Conservation (phyloP, 108 stramenopile genomes). For the Skeletonema tropicum region DNA sequence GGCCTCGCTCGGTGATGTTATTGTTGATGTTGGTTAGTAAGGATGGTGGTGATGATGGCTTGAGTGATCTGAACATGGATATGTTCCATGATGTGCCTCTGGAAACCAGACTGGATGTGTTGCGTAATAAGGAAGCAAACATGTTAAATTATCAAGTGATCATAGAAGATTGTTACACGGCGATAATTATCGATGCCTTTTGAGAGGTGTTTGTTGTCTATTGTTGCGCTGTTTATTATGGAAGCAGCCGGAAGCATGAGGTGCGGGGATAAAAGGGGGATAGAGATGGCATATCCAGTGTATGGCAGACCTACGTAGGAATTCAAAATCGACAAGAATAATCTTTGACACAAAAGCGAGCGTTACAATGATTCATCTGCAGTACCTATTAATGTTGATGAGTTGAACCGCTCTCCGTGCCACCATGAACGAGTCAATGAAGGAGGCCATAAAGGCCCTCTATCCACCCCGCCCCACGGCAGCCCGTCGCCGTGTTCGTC, state of each 20-base stretch:
- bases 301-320: too few relatives aligned
- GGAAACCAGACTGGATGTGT: slow-evolving; percentile 11
- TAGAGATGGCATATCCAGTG: too few relatives aligned
- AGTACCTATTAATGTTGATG: too few relatives aligned
- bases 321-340: too few relatives aligned
- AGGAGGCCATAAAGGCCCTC: slow-evolving; percentile 65
- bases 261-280: too few relatives aligned
- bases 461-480: slow-evolving; percentile 56
- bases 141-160: slow-evolving; percentile 7
- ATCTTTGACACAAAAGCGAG: too few relatives aligned
- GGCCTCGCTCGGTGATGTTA: not conserved
- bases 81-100: not conserved
- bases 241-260: too few relatives aligned
- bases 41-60: not conserved
- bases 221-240: too few relatives aligned
- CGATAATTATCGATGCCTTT: not conserved
- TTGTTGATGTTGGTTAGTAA: not conserved
- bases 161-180: not conserved
- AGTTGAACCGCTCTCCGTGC: not conserved
- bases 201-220: too few relatives aligned
- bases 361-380: too few relatives aligned
- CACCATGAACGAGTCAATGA: slow-evolving; percentile 30
- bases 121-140: slow-evolving; percentile 30
- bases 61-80: not conserved
- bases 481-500: slow-evolving; percentile 41